A percentile compares a stretch with the other conserved stretches of the same genome.
These are phyloP conservation scores for Blepharisma japonicum DNA, from an alignment of 73 alveolate species.

Conservation along the genomic window DNA sequence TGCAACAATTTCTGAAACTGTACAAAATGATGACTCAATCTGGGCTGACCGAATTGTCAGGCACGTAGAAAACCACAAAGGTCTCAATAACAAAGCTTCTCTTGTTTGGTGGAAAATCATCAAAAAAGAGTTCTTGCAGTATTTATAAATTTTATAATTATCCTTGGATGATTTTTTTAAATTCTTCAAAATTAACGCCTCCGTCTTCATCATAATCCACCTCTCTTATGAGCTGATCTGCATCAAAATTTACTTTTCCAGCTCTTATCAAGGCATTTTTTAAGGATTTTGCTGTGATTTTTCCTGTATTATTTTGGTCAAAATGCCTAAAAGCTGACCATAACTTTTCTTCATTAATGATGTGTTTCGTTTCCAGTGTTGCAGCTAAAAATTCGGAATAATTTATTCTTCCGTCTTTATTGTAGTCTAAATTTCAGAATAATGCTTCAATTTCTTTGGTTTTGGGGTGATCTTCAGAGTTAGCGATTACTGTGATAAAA, in stretches of 20 bases:
- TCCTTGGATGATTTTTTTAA: neutral
- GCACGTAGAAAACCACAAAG: too few species aligned
- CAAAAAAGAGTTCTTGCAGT: too few species aligned
- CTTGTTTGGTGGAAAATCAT: too few species aligned
- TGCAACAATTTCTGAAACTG: too few species aligned
- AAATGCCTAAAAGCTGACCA: neutral
- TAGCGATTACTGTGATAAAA: neutral
- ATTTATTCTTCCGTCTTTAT: conserved; percentile 3
- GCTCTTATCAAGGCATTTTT: neutral
- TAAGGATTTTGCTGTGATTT: neutral
- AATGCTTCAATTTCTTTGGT: neutral
- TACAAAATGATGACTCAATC: too few species aligned
- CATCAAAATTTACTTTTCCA: neutral
- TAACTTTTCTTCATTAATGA: neutral
- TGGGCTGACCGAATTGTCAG: too few species aligned
- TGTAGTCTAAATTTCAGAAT: neutral
- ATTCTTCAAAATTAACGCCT: neutral
- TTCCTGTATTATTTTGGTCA: neutral
- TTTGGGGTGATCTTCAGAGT: neutral
- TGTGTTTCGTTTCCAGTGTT: neutral
- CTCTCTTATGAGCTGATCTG: neutral
- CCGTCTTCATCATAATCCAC: neutral
- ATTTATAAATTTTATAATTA: neutral
- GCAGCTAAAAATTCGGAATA: neutral
- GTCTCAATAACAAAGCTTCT: too few species aligned